Evolutionary conservation across 371 early-diverging fungal genomes (phyloP), one percentile per base, ranked within the genome.

Genomic region (Mortierella sp.): DNA sequence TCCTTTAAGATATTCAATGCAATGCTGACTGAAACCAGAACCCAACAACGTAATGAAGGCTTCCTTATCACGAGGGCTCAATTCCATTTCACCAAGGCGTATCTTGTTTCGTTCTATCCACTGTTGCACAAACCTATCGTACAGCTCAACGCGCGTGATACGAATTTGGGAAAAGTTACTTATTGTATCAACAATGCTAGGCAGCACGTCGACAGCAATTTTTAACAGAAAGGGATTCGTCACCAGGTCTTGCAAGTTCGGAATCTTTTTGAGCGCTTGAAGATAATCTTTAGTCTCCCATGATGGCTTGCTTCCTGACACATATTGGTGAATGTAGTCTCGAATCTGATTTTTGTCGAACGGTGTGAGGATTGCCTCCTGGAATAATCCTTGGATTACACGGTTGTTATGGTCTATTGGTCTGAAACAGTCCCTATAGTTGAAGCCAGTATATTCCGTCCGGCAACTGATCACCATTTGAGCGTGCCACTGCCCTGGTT

Each of bases 101-200:
- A 22, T n/a, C 55, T 61, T 52, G 19, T 28, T 52, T 15, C 53
- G 32, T 16, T 52, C 41, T 24, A 61, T 24, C 53, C 60, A 59
- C 0, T 55, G 63, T 9, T 55, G 21, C 19, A 69, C 22, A n/a
- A 57, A 69, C 52, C 50, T 0, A 22, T 70, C 71, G 38, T 70
- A 70, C 4, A 70, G 59, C 24, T 1, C 48, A 6, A 70, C 59
- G 3, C 65, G 64, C 1, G 71, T 58, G 21, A 65, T 16, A 4
- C 22, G n/a, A 32, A 33, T 10, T 6, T 16, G 2, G 38, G 61
- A 38, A 6, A 70, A 58, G 4, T 62, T 40, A 8, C 22, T 21
- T 6, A 7, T 3, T 2, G 32, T 11, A 10, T 8, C 13, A 4
- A 9, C 33, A 15, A 24, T 16, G 2, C 24, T 50, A 2, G 71